These are phyloP conservation scores for Angomonas ambiguus DNA, from an alignment of 208 protist species.

Conservation along the genomic window DNA sequence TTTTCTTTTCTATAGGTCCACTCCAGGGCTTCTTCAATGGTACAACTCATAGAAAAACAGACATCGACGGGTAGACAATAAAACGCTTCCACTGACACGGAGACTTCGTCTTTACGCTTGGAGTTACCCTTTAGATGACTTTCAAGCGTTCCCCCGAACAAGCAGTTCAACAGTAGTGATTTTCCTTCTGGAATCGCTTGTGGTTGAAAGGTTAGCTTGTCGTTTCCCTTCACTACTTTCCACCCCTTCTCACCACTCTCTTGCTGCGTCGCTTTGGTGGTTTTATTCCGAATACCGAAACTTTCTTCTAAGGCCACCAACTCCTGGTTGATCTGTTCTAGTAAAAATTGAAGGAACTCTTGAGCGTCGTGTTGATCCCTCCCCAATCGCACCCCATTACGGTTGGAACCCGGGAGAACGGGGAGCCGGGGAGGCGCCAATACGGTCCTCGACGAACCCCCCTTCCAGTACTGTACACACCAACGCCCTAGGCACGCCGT, in stretches of 20 bases:
- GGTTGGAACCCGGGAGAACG: conserved; percentile 3
- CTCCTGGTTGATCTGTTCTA: conserved; percentile 62
- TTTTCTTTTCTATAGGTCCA: conserved; percentile 48
- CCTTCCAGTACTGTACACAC: conserved; percentile 67
- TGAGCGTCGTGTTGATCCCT: conserved; percentile 74
- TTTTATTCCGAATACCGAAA: neutral
- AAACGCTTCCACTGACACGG: conserved; percentile 62
- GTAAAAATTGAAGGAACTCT: conserved; percentile 72
- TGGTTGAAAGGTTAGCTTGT: conserved; percentile 47
- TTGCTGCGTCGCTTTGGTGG: neutral
- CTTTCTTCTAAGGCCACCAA: conserved; percentile 28
- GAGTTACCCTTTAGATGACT: conserved; percentile 64
- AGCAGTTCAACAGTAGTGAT: conserved; percentile 39
- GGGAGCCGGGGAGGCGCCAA: conserved; percentile 27
- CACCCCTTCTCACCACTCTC: conserved; percentile 28
- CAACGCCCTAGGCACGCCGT: conserved; percentile 53
- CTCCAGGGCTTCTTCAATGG: conserved; percentile 62
- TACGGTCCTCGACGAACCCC: conserved; percentile 1
- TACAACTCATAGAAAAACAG: conserved; percentile 55
- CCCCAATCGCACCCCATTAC: conserved; percentile 35
- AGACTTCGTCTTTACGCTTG: conserved; percentile 43
- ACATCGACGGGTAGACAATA: conserved; percentile 62
- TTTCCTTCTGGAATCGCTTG: conserved; percentile 36
- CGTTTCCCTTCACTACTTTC: conserved; percentile 58
- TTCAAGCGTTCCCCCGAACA: conserved; percentile 71